Conservation (phyloP, 345 rosid species). For the Sonneratia caseolaris region DNA sequence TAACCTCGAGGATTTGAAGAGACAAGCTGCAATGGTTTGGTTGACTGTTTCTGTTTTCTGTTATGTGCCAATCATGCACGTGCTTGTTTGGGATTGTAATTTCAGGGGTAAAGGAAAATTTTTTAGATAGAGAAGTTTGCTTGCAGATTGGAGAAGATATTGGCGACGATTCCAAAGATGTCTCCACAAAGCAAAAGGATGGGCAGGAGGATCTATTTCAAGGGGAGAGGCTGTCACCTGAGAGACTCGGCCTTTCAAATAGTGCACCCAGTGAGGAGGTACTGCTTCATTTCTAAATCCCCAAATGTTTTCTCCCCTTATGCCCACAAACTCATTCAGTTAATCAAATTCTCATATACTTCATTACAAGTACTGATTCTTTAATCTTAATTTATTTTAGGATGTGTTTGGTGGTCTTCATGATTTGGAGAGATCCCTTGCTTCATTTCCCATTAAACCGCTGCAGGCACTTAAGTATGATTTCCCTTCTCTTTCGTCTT, state of each 20-base stretch:
- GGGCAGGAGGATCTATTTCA: slow-evolving; percentile 25
- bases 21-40: slow-evolving; percentile 89
- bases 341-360: not conserved
- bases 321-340: not conserved
- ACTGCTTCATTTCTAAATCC: not conserved
- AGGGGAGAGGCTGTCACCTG: slow-evolving; percentile 29
- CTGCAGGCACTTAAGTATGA: slow-evolving; percentile 37
- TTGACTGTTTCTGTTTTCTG: slow-evolving; percentile 5
- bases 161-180: slow-evolving; percentile 38
- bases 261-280: slow-evolving; percentile 61
- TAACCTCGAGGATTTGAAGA: slow-evolving; percentile 88
- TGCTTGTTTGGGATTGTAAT: not conserved
- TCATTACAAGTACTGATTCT: not conserved
- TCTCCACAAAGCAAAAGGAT: slow-evolving; percentile 32
- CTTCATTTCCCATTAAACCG: slow-evolving; percentile 76
- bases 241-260: slow-evolving; percentile 34
- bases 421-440: slow-evolving; percentile 72
- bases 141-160: slow-evolving; percentile 70
- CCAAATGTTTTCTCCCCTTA: not conserved
- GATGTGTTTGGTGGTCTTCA: slow-evolving; percentile 44
- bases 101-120: not conserved
- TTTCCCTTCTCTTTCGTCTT: not conserved
- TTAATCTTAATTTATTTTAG: slow-evolving; percentile 39
- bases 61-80: not conserved
- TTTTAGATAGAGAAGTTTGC: slow-evolving; percentile 11